phyloP scores from a whole-genome alignment of 2,329 filamentous ascomycete species.

The Reticulascus tulasneorum region DNA sequence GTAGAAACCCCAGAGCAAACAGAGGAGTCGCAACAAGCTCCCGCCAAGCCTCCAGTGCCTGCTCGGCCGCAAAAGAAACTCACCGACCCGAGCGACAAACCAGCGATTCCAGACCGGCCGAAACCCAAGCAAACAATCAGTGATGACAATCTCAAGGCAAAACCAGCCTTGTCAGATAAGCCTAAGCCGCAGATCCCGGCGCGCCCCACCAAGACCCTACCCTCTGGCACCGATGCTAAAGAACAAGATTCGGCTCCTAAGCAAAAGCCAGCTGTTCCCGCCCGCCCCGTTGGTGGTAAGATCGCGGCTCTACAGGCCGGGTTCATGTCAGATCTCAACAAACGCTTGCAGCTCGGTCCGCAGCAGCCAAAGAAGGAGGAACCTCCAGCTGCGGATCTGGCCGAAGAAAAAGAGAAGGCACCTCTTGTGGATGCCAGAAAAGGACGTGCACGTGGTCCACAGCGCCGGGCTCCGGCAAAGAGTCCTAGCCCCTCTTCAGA shows the following conservation, averaged over 20 bases:
- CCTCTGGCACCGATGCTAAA: constrained; percentile 37
- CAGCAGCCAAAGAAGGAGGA: constrained; percentile 57
- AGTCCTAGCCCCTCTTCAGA: constrained; percentile 33
- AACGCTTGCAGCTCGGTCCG: constrained; percentile 82
- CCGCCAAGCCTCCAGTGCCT: constrained; percentile 59
- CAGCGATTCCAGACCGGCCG: constrained; percentile 47
- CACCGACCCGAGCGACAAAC: constrained; percentile 33
- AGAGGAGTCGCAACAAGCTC: constrained; percentile 41
- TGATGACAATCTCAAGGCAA: constrained; percentile 32
- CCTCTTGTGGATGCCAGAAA: constrained; percentile 89
- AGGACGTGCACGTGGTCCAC: constrained; percentile 81
- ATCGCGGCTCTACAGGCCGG: constrained; percentile 87
- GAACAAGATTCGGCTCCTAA: constrained; percentile 50
- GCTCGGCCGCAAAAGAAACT: constrained; percentile 44
- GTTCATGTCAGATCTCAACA: constrained; percentile 91
- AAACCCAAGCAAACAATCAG: constrained; percentile 42
- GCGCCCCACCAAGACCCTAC: constrained; percentile 52
- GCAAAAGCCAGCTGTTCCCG: constrained; percentile 78
- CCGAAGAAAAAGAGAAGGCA: constrained; percentile 49
- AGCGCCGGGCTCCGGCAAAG: constrained; percentile 62
- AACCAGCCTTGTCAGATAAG: constrained; percentile 45
- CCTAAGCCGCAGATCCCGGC: constrained; percentile 59
- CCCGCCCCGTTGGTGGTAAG: constrained; percentile 74
- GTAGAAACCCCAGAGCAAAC: constrained; percentile 49
- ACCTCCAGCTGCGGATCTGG: constrained; percentile 7